Percentiles rank a stretch among this genome's conserved stretches.
phyloP scores from a whole-genome alignment of 148 eudicot genomes.

The Talinum fruticosum region DNA sequence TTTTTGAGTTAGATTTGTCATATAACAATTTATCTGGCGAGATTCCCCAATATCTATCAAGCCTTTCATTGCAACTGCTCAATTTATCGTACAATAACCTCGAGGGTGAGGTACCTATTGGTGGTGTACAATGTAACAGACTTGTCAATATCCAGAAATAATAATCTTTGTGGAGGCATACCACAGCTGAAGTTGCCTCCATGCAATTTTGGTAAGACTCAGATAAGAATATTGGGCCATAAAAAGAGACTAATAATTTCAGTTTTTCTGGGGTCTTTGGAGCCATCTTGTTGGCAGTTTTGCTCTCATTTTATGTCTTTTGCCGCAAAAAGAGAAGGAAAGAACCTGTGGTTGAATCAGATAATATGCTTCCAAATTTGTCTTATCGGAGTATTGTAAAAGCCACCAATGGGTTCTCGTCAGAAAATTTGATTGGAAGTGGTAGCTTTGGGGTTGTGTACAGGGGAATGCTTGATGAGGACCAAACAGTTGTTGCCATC shows the following conservation, averaged over 20 bases:
- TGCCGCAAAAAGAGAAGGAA: background rate
- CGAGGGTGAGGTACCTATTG: background rate
- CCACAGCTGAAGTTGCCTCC: background rate
- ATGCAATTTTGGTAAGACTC: background rate
- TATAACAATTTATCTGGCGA: background rate
- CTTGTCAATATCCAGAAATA: background rate
- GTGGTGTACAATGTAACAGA: background rate
- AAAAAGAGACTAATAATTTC: background rate
- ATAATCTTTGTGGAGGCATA: background rate
- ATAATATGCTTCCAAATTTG: background rate
- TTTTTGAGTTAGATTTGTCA: background rate
- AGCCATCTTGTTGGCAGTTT: background rate
- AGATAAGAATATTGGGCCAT: background rate
- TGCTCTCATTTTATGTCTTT: background rate
- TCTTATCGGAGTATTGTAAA: constrained; percentile 21
- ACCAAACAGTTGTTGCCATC: background rate
- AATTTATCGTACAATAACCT: background rate
- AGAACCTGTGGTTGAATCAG: background rate
- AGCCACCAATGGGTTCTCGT: constrained; percentile 31
- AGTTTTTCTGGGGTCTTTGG: background rate
- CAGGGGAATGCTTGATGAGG: constrained; percentile 20
- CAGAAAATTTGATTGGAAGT: constrained; percentile 19
- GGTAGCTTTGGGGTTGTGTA: constrained; percentile 29
- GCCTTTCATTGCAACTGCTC: background rate
- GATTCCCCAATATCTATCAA: background rate